These are phyloP conservation scores for Canavalia gladiata DNA, from an alignment of 306 rosid genomes.

Conservation along the genomic window DNA sequence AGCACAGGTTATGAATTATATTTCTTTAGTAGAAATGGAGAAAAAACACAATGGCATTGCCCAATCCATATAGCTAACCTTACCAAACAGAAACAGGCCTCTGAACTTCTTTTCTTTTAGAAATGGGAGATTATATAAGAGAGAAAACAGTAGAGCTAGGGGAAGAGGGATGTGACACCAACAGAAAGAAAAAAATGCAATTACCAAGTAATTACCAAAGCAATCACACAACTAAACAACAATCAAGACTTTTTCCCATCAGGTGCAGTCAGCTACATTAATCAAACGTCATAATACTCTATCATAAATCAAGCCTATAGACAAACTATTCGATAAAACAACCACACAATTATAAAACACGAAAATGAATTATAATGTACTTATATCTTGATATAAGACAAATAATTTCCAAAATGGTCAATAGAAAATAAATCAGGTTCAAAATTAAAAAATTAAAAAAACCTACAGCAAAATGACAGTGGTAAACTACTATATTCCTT, in stretches of 20 bases:
- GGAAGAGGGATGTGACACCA: background rate
- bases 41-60: background rate
- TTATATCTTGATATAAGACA: constrained; percentile 6
- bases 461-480: background rate
- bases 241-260: too few species aligned
- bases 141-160: background rate
- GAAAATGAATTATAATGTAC: constrained; percentile 17
- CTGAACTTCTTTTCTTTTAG: background rate
- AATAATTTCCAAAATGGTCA: constrained; percentile 20
- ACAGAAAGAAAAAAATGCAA: constrained; percentile 19
- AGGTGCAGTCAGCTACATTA: too few species aligned
- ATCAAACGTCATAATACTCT: too few species aligned
- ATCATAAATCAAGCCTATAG: too few species aligned
- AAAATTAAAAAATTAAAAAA: background rate
- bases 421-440: background rate
- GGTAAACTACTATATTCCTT: background rate
- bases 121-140: background rate
- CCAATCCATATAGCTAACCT: background rate
- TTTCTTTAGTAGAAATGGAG: constrained; percentile 6
- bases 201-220: constrained; percentile 5
- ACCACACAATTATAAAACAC: background rate
- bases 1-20: background rate
- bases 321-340: too few species aligned
- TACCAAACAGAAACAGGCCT: background rate
- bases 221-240: background rate